Evolutionary conservation across 257 asterid species (phyloP).

Genomic region (Plectranthus barbatus): DNA sequence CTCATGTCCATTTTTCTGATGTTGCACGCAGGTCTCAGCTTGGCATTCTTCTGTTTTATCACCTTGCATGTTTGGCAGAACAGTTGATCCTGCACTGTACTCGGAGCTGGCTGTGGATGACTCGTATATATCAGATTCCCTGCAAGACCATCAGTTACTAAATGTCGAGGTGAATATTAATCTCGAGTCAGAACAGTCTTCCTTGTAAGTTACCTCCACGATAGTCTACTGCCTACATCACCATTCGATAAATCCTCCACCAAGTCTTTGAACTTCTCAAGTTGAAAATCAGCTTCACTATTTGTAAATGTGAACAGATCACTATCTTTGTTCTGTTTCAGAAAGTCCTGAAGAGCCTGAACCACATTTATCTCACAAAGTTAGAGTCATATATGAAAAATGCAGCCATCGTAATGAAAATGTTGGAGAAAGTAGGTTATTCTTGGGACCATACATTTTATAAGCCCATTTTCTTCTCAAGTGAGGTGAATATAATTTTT

Average conservation of each 20-base stretch:
- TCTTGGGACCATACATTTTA: not conserved
- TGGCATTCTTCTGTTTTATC: constrained; percentile 48
- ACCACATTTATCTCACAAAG: constrained; percentile 12
- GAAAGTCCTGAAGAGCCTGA: constrained; percentile 75
- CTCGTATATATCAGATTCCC: constrained; percentile 59
- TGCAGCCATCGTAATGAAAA: constrained; percentile 2
- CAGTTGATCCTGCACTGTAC: constrained; percentile 74
- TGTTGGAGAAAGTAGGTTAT: not conserved
- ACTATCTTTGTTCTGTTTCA: constrained; percentile 61
- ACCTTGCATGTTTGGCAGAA: constrained; percentile 27
- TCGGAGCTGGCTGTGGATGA: constrained; percentile 76
- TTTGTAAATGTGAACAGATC: constrained; percentile 30
- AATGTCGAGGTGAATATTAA: constrained; percentile 13
- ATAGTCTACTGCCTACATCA: constrained; percentile 43
- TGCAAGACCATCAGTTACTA: constrained; percentile 31
- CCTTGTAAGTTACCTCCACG: constrained; percentile 57
- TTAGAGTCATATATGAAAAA: constrained; percentile 8
- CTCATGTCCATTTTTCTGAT: constrained; percentile 35
- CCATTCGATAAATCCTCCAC: constrained; percentile 51
- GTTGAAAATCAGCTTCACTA: constrained; percentile 50
- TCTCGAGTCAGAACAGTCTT: not conserved
- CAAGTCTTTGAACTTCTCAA: constrained; percentile 57
- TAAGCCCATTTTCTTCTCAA: not conserved
- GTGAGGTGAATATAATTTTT: not conserved
- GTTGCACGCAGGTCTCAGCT: constrained; percentile 29